These are phyloP conservation scores for Adenanthera pavonina DNA, from an alignment of 306 rosid genomes.

Conservation along the genomic window DNA sequence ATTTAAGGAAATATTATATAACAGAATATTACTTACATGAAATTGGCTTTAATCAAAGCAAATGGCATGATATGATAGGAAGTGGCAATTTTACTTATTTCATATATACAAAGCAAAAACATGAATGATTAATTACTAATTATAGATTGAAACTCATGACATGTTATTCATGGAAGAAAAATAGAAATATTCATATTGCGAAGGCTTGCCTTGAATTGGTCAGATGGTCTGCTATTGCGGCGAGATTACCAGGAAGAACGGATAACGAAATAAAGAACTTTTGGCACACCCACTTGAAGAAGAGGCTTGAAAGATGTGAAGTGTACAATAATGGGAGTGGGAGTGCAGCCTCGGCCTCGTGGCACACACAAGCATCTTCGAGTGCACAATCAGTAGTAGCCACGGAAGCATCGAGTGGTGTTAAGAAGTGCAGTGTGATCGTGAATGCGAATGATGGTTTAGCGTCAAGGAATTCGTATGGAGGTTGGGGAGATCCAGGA, in stretches of 20 bases:
- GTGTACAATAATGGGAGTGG: constrained; percentile 6
- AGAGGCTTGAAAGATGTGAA: constrained; percentile 45
- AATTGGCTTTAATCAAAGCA: too few relatives aligned
- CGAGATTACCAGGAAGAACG: constrained; percentile 86
- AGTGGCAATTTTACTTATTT: too few relatives aligned
- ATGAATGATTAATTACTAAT: too few relatives aligned
- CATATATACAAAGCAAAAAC: too few relatives aligned
- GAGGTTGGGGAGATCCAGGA: not conserved
- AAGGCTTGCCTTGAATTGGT: not conserved
- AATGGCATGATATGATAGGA: too few relatives aligned
- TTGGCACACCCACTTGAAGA: constrained; percentile 97
- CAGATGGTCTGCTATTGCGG: constrained; percentile 97
- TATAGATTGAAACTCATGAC: too few relatives aligned
- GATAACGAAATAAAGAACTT: constrained; percentile 92
- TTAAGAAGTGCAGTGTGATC: not conserved
- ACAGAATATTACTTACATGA: too few relatives aligned
- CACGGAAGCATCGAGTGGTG: constrained; percentile 8
- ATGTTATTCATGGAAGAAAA: too few relatives aligned
- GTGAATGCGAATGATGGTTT: constrained; percentile 22
- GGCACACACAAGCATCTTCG: constrained; percentile 11
- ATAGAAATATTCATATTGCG: too few relatives aligned
- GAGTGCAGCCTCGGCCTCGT: constrained; percentile 4
- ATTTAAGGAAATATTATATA: too few relatives aligned
- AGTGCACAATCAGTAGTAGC: not conserved
- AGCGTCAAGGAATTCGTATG: constrained; percentile 8